Percentiles rank a stretch among this genome's conserved stretches.
These are phyloP conservation scores for Suhomyces wounanorum DNA, from an alignment of 1,139 yeast genomes.

Conservation along the genomic window DNA sequence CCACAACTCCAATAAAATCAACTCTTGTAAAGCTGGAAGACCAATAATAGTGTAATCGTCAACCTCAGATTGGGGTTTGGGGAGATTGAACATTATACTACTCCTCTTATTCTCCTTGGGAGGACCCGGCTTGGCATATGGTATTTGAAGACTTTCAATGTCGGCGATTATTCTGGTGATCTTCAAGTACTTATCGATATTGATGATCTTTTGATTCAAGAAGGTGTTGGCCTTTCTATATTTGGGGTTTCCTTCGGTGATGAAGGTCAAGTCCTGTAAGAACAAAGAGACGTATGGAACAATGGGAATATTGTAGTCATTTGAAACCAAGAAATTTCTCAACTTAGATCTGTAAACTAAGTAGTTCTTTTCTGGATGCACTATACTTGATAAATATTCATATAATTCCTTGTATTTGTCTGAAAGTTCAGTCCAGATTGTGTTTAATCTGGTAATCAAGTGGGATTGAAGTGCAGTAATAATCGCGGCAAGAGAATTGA, in stretches of 20 bases:
- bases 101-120: slow-evolving; percentile 23
- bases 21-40: slow-evolving; percentile 59
- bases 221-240: slow-evolving; percentile 63
- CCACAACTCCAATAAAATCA: slow-evolving; percentile 68
- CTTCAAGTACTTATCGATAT: slow-evolving; percentile 80
- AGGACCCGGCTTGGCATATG: slow-evolving; percentile 39
- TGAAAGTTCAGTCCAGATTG: slow-evolving; percentile 67
- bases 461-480: slow-evolving; percentile 84
- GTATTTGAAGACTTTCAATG: slow-evolving; percentile 73
- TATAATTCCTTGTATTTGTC: slow-evolving; percentile 67
- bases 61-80: slow-evolving; percentile 7
- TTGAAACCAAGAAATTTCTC: slow-evolving; percentile 53
- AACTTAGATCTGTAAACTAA: slow-evolving; percentile 70
- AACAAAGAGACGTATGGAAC: slow-evolving; percentile 87
- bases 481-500: slow-evolving; percentile 86
- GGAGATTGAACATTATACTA: slow-evolving; percentile 23
- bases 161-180: slow-evolving; percentile 76
- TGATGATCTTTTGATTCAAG: slow-evolving; percentile 62
- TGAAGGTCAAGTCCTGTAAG: slow-evolving; percentile 83
- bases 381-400: slow-evolving; percentile 65
- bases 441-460: slow-evolving; percentile 65
- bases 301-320: slow-evolving; percentile 63
- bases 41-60: slow-evolving; percentile 29
- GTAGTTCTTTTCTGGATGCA: slow-evolving; percentile 85
- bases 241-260: slow-evolving; percentile 83